Conservation (phyloP, 768 basidiomycete species). For the Auriscalpium vulgare region DNA sequence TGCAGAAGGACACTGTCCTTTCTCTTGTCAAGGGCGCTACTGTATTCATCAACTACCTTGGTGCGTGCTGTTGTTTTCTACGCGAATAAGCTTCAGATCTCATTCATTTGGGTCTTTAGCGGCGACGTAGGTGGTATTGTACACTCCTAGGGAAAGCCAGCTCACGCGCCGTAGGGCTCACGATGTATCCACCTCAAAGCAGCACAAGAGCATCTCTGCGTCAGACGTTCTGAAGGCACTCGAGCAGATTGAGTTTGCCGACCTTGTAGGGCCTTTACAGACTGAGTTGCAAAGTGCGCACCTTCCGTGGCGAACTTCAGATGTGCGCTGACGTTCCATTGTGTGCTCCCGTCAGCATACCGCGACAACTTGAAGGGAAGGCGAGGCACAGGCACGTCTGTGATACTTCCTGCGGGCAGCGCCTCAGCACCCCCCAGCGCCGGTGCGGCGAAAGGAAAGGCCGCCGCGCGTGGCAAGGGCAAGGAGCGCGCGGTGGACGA, state of each 20-base stretch:
- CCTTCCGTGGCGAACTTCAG: background rate
- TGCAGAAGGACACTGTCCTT: conserved; percentile 84
- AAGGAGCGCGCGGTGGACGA: conserved; percentile 6
- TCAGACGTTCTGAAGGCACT: conserved; percentile 86
- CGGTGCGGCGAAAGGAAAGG: conserved; percentile 9
- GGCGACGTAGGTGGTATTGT: conserved; percentile 24
- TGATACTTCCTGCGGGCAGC: conserved; percentile 5
- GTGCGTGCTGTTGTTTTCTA: conserved; percentile 35
- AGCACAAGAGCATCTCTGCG: conserved; percentile 84
- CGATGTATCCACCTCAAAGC: conserved; percentile 76
- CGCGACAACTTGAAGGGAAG: conserved; percentile 56
- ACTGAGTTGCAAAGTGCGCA: conserved; percentile 53
- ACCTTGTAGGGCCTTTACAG: conserved; percentile 56
- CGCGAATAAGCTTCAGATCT: background rate
- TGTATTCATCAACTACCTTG: conserved; percentile 91
- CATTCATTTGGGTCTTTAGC: conserved; percentile 1
- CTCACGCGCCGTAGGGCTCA: conserved; percentile 54
- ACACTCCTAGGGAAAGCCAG: background rate
- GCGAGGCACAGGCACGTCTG: conserved; percentile 14
- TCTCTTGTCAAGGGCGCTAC: conserved; percentile 86
- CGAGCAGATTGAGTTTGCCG: conserved; percentile 69
- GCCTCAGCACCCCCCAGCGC: conserved; percentile 17
- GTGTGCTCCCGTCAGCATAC: conserved; percentile 39
- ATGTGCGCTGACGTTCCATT: background rate
- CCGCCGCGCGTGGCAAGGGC: conserved; percentile 4